Percentiles rank a stretch among this genome's conserved stretches.
Conservation (phyloP, 2,329 filamentous ascomycete genomes). For the Trichoderma polysporum region DNA sequence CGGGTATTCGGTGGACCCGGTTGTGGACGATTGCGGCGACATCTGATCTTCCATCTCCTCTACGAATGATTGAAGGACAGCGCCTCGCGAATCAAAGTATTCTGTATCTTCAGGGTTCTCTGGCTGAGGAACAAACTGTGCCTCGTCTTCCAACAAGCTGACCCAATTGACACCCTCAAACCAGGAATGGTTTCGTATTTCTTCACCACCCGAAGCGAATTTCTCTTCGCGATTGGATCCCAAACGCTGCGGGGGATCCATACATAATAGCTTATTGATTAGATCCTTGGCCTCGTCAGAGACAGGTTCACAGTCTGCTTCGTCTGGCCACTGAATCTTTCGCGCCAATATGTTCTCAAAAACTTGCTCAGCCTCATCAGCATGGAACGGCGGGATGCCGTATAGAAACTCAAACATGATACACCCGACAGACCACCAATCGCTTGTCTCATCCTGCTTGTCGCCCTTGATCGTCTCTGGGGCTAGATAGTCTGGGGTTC, state of each 20-base stretch:
- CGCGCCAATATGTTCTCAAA: conserved; percentile 95
- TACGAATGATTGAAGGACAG: conserved; percentile 86
- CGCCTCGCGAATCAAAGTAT: conserved; percentile 91
- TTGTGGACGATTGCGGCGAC: conserved; percentile 68
- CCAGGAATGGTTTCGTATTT: conserved; percentile 88
- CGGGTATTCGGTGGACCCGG: conserved; percentile 68
- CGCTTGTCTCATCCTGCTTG: conserved; percentile 95
- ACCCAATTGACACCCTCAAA: conserved; percentile 88
- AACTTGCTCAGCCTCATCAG: conserved; percentile 82
- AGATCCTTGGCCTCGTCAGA: conserved; percentile 90
- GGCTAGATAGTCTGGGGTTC: conserved; percentile 94
- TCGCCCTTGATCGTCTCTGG: conserved; percentile 95
- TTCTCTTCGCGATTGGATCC: conserved; percentile 85
- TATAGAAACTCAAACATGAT: conserved; percentile 97
- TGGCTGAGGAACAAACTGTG: conserved; percentile 88
- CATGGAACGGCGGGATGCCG: conserved; percentile 92
- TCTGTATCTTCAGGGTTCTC: conserved; percentile 97
- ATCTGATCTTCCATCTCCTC: conserved; percentile 91
- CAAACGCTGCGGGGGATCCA: conserved; percentile 76
- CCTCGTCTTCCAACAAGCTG: conserved; percentile 87
- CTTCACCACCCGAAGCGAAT: conserved; percentile 78
- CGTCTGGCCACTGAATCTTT: conserved; percentile 88
- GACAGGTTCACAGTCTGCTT: conserved; percentile 68
- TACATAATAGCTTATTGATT: conserved; percentile 87
- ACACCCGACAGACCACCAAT: conserved; percentile 99